phyloP scores from a whole-genome alignment of 2,329 filamentous ascomycete genomes.

The Fusarium incarnatum region DNA sequence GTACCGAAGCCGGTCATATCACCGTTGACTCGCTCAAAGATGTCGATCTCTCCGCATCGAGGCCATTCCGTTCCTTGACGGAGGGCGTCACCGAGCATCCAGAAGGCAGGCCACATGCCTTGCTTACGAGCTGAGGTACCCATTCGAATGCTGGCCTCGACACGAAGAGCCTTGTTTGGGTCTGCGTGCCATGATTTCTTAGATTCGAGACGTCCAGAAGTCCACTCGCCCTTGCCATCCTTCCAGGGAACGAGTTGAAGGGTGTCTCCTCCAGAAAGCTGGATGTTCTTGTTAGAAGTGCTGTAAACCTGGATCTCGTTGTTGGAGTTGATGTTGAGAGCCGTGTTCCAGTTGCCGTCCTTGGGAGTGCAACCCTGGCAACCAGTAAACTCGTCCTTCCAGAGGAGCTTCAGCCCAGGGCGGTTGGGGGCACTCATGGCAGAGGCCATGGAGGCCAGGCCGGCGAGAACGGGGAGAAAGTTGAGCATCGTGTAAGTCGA shows the following conservation, averaged over 20 bases:
- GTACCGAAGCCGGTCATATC: conserved; percentile 59
- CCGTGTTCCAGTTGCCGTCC: conserved; percentile 59
- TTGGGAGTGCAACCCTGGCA: conserved; percentile 53
- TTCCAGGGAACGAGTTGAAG: conserved; percentile 63
- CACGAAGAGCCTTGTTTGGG: conserved; percentile 55
- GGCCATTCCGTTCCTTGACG: conserved; percentile 61
- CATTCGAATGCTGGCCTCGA: conserved; percentile 60
- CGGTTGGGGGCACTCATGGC: conserved; percentile 55
- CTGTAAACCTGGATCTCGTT: conserved; percentile 63
- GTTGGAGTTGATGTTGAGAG: conserved; percentile 59
- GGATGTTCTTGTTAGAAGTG: conserved; percentile 58
- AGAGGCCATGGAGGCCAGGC: conserved; percentile 43
- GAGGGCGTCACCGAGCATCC: conserved; percentile 62
- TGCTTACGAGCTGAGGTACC: conserved; percentile 56
- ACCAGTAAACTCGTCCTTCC: conserved; percentile 60
- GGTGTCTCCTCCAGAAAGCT: conserved; percentile 63
- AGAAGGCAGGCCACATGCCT: conserved; percentile 66
- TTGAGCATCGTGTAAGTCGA: conserved; percentile 44
- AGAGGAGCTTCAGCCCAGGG: conserved; percentile 56
- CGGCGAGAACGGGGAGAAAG: conserved; percentile 36
- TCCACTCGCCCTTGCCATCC: conserved; percentile 57
- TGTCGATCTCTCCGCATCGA: conserved; percentile 63
- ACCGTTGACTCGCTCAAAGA: conserved; percentile 63
- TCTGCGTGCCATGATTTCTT: conserved; percentile 59
- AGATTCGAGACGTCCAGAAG: conserved; percentile 63